Conservation (phyloP, 768 basidiomycete genomes). For the Psilocybe cubensis region DNA sequence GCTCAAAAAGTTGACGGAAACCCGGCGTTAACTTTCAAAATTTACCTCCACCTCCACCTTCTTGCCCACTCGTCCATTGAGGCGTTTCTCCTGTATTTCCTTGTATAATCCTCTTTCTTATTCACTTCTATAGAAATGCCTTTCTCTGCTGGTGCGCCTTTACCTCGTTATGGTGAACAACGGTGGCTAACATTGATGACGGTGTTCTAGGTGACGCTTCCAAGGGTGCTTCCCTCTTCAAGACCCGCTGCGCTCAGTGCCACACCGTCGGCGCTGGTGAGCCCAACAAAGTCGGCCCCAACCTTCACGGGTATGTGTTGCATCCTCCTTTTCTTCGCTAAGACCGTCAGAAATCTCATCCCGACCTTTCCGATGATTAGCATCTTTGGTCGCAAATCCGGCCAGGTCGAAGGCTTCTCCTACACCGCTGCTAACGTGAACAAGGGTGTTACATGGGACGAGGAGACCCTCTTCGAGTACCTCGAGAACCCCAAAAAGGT, state of each 20-base stretch:
- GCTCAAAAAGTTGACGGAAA: constrained; percentile 27
- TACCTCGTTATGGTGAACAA: constrained; percentile 33
- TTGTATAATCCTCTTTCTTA: constrained; percentile 26
- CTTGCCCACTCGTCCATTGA: constrained; percentile 14
- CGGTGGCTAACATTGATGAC: constrained; percentile 29
- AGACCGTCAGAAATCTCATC: constrained; percentile 11
- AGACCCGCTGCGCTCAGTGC: constrained; percentile 94
- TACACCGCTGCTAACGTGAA: constrained; percentile 96
- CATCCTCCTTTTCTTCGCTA: background rate
- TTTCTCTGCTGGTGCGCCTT: constrained; percentile 42
- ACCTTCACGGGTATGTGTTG: constrained; percentile 82
- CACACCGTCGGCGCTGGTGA: constrained; percentile 84
- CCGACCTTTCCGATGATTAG: constrained; percentile 37
- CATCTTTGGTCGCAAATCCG: constrained; percentile 84
- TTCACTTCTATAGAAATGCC: constrained; percentile 35
- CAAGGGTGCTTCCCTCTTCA: constrained; percentile 96
- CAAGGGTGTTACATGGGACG: constrained; percentile 89
- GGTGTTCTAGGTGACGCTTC: constrained; percentile 65
- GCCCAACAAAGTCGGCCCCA: constrained; percentile 91
- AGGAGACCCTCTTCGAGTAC: constrained; percentile 92
- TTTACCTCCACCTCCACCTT: constrained; percentile 20
- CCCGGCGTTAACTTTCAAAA: constrained; percentile 11
- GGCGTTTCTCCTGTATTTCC: constrained; percentile 18
- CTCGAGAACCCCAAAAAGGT: constrained; percentile 98
- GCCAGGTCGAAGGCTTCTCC: constrained; percentile 82